Evolutionary conservation across 2,329 filamentous ascomycete species (phyloP), one percentile per base, ranked within the genome.

Genomic region (Claviceps pusilla): DNA sequence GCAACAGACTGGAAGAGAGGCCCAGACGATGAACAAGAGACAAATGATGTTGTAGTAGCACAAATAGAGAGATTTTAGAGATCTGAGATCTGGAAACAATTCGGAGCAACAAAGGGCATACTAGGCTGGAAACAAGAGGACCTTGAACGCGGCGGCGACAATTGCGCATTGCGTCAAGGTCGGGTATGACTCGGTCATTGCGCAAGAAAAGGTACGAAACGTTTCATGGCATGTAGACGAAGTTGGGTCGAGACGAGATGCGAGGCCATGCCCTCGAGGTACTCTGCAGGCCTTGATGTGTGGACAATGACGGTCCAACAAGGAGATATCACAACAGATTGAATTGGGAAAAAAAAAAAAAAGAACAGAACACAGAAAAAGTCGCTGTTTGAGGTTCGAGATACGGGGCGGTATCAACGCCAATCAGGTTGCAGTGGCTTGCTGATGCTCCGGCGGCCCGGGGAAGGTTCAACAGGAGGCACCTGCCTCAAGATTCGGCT

Each of bases 121-220:
- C 90, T 97, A 97, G 61, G 91, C 87, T 35, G 91, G 91, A 70
- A 95, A 93, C 55, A 97, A 77, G 56, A 97, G 81, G 58, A 96
- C 76, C 73, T 97, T 97, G 69, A 97, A 81, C 39, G 89, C 89
- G 29, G 87, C 85, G 54, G 90, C 86, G 60, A 94, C 83, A 61
- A 95, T 72, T 61, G 89, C 88, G 75, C 86, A 90, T 74, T 96
- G 90, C 68, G 82, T 75, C 69, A 97, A 77, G n/a, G 90, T 87
- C 54, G 93, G 93, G 68, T 90, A 89, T 54, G 82, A 71, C 59
- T 91, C 87, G 65, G 83, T 77, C 89, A 95, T 95, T 64, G 62
- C 68, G 52, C 11, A 31, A 42, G 19, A 24, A 33, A 31, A 24
- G n/a, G 29, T 12, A 48, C 3, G 24, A 35, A 49, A 47, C 31